Base-by-base conservation (phyloP, 2,329 filamentous ascomycete genomes). In the Emergomyces africanus region DNA sequence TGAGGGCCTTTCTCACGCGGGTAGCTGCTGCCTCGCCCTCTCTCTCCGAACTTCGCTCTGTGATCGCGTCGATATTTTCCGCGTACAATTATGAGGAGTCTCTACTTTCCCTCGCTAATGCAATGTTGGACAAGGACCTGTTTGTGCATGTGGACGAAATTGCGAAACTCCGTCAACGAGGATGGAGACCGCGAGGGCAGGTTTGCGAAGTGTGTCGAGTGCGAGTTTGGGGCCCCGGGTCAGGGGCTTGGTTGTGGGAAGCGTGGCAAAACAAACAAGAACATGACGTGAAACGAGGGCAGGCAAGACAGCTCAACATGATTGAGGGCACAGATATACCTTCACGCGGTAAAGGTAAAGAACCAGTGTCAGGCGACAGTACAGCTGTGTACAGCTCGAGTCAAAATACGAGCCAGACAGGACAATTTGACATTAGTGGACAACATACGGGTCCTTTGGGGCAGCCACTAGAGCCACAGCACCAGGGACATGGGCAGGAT, bases 51-150 rank as follows among this genome's bases (percentile, higher is more conserved):
- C 80, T 99, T 2, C 87, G 94, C 50, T 83, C 83, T 6, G 91
- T 97, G 0, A 81, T 99, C 1, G 79, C 84, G 0, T 94, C 91
- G 14, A 92, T 99, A 59, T 97, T 99, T 74, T 85, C 92, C 0
- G 92, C 94, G 0, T 99, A 99, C 70, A 87, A 90, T 0, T 96
- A 97, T 70, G 94, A 99, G 72, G 89, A 92, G 70, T 91, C 88
- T 0, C 88, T 99, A 18, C 80, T 99, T 23, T 80, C 82, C 1
- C 82, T 99, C 2, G 90, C 94, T 0, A 95, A 92, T 70, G 82
- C 87, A 3, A 84, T 99, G 59, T 79, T 99, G 0, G 91, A 95
- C 63, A 86, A 90, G 65, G 94, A 94, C 67, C 79, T 96, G 5
- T 99, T 97, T 67, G 82, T 87, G 46, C 87, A 89, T 63, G 89